phyloP scores from a whole-genome alignment of 495 filamentous ascomycete species.

The Chaetomium tenue region DNA sequence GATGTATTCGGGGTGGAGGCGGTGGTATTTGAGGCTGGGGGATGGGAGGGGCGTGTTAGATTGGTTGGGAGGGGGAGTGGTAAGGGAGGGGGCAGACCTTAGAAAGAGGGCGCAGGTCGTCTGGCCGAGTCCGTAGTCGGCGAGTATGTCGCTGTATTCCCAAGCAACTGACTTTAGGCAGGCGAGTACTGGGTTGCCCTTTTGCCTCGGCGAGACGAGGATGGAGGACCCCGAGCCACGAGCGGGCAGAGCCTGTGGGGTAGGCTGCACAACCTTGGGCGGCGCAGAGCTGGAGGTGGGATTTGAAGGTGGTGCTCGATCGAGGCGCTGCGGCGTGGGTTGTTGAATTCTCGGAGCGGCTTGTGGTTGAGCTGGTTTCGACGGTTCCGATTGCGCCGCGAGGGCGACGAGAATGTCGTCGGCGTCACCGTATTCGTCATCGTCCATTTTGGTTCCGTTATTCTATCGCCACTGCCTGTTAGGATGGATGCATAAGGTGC shows the following conservation, averaged over 20 bases:
- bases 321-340: constrained; percentile 46
- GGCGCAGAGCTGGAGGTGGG: constrained; percentile 26
- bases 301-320: constrained; percentile 40
- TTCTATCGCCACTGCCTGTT: background rate
- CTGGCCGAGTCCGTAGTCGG: constrained; percentile 84
- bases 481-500: too few relatives aligned
- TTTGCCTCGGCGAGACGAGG: constrained; percentile 78
- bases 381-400: constrained; percentile 32
- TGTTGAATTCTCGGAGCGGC: constrained; percentile 38
- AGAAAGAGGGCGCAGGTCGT: constrained; percentile 93
- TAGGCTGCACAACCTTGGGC: constrained; percentile 76
- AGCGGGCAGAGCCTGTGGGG: constrained; percentile 71
- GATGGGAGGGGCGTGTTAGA: background rate
- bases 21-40: constrained; percentile 87
- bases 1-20: constrained; percentile 95
- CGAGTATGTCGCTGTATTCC: constrained; percentile 94
- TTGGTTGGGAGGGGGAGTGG: background rate
- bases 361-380: constrained; percentile 36
- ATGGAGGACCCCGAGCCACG: constrained; percentile 72
- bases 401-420: constrained; percentile 56
- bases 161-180: constrained; percentile 80
- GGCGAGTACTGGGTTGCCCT: constrained; percentile 90
- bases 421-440: constrained; percentile 62
- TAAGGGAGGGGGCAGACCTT: constrained; percentile 24
- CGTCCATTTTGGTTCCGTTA: constrained; percentile 41